Conservation (phyloP, 2,329 filamentous ascomycete genomes). For the Pochonia chlamydosporia region DNA sequence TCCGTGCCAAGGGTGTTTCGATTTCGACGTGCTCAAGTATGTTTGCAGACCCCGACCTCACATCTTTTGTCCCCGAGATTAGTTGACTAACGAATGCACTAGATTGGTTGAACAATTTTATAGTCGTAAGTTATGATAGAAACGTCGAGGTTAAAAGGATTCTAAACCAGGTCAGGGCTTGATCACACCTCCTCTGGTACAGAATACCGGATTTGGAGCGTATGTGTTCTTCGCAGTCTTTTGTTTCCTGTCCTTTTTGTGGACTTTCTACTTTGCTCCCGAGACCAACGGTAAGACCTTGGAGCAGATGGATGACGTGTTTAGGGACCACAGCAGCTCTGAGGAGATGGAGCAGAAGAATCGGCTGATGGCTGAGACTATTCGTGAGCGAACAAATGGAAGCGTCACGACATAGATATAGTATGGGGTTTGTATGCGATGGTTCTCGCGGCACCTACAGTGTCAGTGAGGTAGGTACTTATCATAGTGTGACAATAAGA, state of each 20-base stretch:
- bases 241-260: constrained; percentile 47
- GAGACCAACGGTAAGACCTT: constrained; percentile 51
- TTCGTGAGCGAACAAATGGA: neutral
- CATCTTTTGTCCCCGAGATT: neutral
- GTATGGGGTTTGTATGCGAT: neutral
- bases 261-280: constrained; percentile 48
- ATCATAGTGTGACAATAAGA: no score
- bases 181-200: constrained; percentile 53
- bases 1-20: constrained; percentile 59
- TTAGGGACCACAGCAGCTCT: constrained; percentile 19
- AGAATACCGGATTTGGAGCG: constrained; percentile 41
- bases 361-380: constrained; percentile 6
- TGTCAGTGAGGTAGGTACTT: no score
- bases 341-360: constrained; percentile 12
- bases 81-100: neutral
- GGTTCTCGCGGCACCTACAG: neutral
- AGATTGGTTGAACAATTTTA: constrained; percentile 58
- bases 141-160: constrained; percentile 16
- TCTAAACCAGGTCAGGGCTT: constrained; percentile 29
- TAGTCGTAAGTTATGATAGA: constrained; percentile 41
- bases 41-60: neutral
- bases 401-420: neutral
- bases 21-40: constrained; percentile 48
- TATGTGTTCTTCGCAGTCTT: constrained; percentile 57
- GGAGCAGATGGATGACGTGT: constrained; percentile 45